Evolutionary conservation across 345 rosid species (phyloP), one percentile per base, ranked within the genome.

Genomic region (Abelmoschus esculentus): DNA sequence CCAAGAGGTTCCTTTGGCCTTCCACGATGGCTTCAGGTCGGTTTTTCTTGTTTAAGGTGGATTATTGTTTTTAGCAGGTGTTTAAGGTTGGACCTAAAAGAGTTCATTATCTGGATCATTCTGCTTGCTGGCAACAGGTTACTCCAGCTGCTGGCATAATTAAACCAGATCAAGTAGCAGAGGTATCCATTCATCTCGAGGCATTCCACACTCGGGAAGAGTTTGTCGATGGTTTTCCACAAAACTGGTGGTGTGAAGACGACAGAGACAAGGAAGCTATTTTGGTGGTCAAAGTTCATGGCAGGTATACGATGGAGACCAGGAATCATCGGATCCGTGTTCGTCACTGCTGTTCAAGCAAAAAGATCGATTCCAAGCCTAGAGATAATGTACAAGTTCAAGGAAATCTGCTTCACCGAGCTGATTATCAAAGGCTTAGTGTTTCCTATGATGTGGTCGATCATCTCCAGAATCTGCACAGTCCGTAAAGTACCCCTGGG

Each of bases 11-110:
- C 81, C 68, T 78, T 76, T 47, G 91, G 88, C 60, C 81, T 90
- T 80, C 96, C 96, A 18, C 83, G 77, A 18, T 90, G 96, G 96
- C 86, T 90, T 2, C 82, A 90, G 87, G 96, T 90, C 58, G 66
- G 83, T 75, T 61, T 61, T 67, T 70, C 74, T 74, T 60, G 46
- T 72, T 36, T 61, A 56, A 57, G 36, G n/a, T 60, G 44, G 31
- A 17, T 36, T 10, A 28, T 14, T 29, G 26, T 28, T 15, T 58
- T 47, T 71, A 17, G 22, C 59, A 3, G 28, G 2, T 14, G 6
- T 18, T 38, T 22, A 34, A 17, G 44, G 67, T 42, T 17, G 28
- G n/a, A 7, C 5, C 32, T 55, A 55, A 53, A 53, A 19, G 60
- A 18, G 6, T 54, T 54, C 6, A 4, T 17, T 22, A 52, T 52